A percentile compares a stretch with the other conserved stretches of the same genome.
These are phyloP conservation scores for Collybia nuda DNA, from an alignment of 768 basidiomycete species.

Conservation along the genomic window DNA sequence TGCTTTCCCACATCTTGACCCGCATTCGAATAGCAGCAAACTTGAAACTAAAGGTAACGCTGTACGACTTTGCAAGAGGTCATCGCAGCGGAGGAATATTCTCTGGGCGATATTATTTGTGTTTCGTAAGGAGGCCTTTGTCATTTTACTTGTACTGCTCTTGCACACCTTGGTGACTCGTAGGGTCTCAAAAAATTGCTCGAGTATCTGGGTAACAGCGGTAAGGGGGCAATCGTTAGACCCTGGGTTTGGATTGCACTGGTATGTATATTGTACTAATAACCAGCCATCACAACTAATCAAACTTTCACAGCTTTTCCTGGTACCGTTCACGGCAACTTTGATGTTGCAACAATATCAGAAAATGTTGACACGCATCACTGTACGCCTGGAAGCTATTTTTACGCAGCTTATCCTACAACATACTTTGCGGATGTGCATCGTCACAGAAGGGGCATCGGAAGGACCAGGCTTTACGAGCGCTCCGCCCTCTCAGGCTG, in stretches of 20 bases:
- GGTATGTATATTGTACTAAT: conserved; percentile 45
- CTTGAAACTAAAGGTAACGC: no score
- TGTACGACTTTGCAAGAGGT: conserved; percentile 30
- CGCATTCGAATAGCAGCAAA: no score
- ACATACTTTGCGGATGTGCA: conserved; percentile 57
- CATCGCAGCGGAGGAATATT: conserved; percentile 38
- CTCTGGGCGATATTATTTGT: conserved; percentile 44
- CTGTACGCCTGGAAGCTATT: conserved; percentile 49
- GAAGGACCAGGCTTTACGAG: background rate
- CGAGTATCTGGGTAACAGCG: conserved; percentile 57
- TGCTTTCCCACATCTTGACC: conserved; percentile 27
- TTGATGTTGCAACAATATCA: background rate
- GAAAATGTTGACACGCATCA: conserved; percentile 37
- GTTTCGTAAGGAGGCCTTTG: conserved; percentile 30
- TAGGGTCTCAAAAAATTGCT: conserved; percentile 41
- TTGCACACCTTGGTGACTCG: conserved; percentile 21
- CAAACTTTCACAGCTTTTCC: conserved; percentile 49
- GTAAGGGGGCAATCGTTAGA: conserved; percentile 43
- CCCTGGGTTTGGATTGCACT: conserved; percentile 71
- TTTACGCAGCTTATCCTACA: conserved; percentile 43
- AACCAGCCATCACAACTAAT: conserved; percentile 46
- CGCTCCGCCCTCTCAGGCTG: background rate
- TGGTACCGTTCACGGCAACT: background rate
- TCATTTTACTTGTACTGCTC: conserved; percentile 25
- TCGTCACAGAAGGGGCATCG: conserved; percentile 40